Evolutionary conservation across 2,329 filamentous ascomycete genomes (phyloP).

Genomic region (Colletotrichum sp.): DNA sequence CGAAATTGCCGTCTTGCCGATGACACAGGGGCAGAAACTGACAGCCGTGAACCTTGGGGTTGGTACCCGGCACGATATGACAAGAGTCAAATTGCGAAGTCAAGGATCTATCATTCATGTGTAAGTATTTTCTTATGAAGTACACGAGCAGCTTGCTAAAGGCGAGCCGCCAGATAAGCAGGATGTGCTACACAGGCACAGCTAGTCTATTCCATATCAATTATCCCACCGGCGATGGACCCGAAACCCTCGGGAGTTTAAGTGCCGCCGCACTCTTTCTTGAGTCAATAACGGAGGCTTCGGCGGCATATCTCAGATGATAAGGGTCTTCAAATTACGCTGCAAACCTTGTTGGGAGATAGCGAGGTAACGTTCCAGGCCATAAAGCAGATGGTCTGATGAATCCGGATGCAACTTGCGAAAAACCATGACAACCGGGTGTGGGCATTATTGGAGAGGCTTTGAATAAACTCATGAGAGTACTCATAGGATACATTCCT

Average conservation of each 20-base stretch:
- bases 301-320: background rate
- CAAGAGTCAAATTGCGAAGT: background rate
- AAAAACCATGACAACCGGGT: background rate
- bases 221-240: background rate
- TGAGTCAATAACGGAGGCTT: background rate
- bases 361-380: background rate
- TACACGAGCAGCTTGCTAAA: background rate
- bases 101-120: background rate
- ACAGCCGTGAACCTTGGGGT: background rate
- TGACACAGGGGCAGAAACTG: background rate
- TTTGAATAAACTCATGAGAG: background rate
- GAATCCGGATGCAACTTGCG: background rate
- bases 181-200: background rate
- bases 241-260: background rate
- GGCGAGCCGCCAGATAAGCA: background rate
- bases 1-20: background rate
- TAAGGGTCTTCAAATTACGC: background rate
- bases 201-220: background rate
- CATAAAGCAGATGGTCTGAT: background rate
- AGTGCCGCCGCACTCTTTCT: background rate
- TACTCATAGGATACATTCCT: accelerated
- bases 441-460: background rate
- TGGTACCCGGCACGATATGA: background rate
- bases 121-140: background rate
- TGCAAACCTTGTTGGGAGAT: background rate